Evolutionary conservation across 2,329 filamentous ascomycete species (phyloP).

Genomic region (Balansia obtecta): DNA sequence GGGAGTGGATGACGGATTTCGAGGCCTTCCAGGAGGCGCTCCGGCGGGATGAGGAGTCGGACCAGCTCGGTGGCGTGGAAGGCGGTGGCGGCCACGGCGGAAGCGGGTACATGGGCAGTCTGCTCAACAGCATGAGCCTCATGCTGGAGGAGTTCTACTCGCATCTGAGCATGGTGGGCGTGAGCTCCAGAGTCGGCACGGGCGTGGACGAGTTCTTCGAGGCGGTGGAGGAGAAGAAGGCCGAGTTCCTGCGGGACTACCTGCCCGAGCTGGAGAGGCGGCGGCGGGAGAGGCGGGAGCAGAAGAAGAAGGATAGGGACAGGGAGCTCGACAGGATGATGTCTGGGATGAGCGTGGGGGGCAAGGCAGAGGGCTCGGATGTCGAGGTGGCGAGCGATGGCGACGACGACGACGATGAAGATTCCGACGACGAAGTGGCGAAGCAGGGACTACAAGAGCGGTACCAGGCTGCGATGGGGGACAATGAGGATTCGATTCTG

Average conservation of each 20-base stretch:
- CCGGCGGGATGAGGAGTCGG: slow-evolving; percentile 63
- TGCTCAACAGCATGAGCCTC: slow-evolving; percentile 95
- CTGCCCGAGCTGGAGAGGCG: slow-evolving; percentile 79
- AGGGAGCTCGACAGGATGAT: slow-evolving; percentile 86
- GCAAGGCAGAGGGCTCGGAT: slow-evolving; percentile 27
- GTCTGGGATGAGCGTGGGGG: slow-evolving; percentile 63
- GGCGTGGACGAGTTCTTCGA: slow-evolving; percentile 91
- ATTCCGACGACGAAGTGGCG: slow-evolving; percentile 46
- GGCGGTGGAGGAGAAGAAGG: slow-evolving; percentile 73
- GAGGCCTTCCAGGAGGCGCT: slow-evolving; percentile 88
- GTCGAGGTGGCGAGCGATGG: slow-evolving; percentile 47
- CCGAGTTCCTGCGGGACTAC: slow-evolving; percentile 85
- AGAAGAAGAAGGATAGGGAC: slow-evolving; percentile 59
- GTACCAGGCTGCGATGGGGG: slow-evolving; percentile 63
- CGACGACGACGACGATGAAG: slow-evolving; percentile 44
- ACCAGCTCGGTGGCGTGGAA: slow-evolving; percentile 63
- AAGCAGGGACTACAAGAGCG: slow-evolving; percentile 58
- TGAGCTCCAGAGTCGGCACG: slow-evolving; percentile 83
- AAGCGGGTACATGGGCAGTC: slow-evolving; percentile 89
- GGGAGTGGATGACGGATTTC: slow-evolving; percentile 99
- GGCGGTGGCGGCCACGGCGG: slow-evolving; percentile 56
- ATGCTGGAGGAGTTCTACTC: slow-evolving; percentile 97
- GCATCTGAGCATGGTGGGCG: slow-evolving; percentile 82
- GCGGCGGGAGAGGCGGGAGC: slow-evolving; percentile 60
- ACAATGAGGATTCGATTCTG: slow-evolving; percentile 37